Evolutionary conservation across 1,284 basidiomycete genomes (phyloP), one percentile per base, ranked within the genome.

Genomic region (Ceratobasidium sp.): DNA sequence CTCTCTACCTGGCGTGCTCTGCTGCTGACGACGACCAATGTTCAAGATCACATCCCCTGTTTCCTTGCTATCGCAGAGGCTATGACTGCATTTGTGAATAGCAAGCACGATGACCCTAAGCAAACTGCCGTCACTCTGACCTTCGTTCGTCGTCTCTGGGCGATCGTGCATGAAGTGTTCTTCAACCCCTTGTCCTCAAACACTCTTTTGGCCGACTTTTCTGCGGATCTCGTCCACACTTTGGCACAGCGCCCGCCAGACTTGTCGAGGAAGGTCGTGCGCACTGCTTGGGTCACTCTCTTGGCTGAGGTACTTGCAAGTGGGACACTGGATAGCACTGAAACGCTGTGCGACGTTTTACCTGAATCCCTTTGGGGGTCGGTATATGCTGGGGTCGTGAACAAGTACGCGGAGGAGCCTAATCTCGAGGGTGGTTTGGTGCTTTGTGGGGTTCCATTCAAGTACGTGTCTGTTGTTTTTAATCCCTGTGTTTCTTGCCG

Each of bases 291-390:
- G 65, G 51, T 67, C 19, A 56, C 51, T 9, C 41, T 67, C 11
- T 51, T 67, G 19, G 51, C 65, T 56, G 65, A 67, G n/a, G 65
- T 67, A 1, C 65, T 67, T 56, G 65, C 65, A 22, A 67, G 65
- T 56, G 65, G 65, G 24, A 56, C 65, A 5, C 44, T 67, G 51
- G 65, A 67, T 67, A 67, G 65, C 24, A 48, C 65, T 22, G 65
- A 67, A 31, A 67, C 65, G 8, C 50, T 67, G 19, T 67, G 65
- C 36, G 65, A 67, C 33, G 65, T 67, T 45, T 36, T 67, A 9
- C 65, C 65, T 44, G 65, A 41, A 19, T 41, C 65, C 14, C 50
- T 67, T 11, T 67, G 65, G 65, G 65, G 65, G 14, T 41, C 51
- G 11, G 65, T 67, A 8, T 67, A 67, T 24, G 65, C 50, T 24